Conservation (phyloP, 164 flowering plant species). For the Sedum album region DNA sequence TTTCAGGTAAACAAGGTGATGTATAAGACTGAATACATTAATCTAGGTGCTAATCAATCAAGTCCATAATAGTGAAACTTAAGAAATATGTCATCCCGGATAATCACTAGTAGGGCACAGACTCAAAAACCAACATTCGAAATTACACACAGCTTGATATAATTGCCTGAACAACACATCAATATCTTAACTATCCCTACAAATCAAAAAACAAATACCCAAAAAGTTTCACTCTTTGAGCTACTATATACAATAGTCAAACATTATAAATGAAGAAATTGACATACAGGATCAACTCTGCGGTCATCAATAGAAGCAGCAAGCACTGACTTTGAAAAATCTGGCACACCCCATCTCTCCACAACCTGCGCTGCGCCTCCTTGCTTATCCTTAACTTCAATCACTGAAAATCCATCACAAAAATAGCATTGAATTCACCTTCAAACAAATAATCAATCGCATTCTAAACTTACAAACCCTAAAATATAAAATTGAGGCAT, state of each 20-base stretch:
- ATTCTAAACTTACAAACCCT: neutral
- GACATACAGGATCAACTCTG: slow-evolving; percentile 55
- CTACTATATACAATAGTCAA: neutral
- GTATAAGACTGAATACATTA: neutral
- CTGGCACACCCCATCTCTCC: slow-evolving; percentile 88
- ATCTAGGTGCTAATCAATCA: too few relatives aligned
- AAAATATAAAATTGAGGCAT: neutral
- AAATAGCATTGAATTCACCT: neutral
- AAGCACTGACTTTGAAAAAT: slow-evolving; percentile 49
- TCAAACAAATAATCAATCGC: neutral
- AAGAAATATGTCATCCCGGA: too few relatives aligned
- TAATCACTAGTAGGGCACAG: too few relatives aligned
- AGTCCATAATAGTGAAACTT: too few relatives aligned
- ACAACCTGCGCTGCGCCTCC: slow-evolving; percentile 56
- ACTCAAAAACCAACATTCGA: too few relatives aligned
- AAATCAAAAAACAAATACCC: too few relatives aligned
- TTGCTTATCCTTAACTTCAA: slow-evolving; percentile 53
- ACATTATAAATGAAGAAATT: neutral
- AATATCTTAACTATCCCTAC: too few relatives aligned
- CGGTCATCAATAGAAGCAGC: slow-evolving; percentile 68
- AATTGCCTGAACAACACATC: too few relatives aligned
- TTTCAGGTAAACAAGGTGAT: neutral
- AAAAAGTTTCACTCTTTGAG: neutral
- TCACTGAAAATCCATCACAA: slow-evolving; percentile 28
- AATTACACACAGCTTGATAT: too few relatives aligned